Base-by-base conservation (phyloP, 352 stramenopile genomes). In the Blastocystis sp. region DNA sequence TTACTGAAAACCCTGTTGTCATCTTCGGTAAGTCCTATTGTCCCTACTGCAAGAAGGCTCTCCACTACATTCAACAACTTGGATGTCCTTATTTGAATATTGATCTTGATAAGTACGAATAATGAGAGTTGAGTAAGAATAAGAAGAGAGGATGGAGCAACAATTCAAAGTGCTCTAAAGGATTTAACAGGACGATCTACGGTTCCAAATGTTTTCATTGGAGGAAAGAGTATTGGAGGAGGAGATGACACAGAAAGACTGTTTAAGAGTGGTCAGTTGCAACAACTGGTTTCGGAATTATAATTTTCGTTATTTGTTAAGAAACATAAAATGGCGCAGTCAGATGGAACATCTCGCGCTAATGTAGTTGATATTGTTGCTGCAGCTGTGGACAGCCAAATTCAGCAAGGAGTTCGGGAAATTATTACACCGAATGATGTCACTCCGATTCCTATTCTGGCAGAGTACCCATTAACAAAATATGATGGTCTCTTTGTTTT, bases 201-300 rank as follows among this genome's bases (percentile, higher is more conserved):
- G 1, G 96, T 99, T 56, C 97, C 97, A 0, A 98, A 98, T 90
- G 95, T 99, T 48, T 99, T 98, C 91, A 95, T 99, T 69, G 95
- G 95, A 78, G 95, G 95, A 76, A 94, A 97, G 89, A 96, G 95
- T 91, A 93, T 98, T 69, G 96, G 96, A 81, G 96, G 96, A 56
- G 95, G 96, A 82, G 95, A 98, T 91, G 94, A 98, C 78, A 97
- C 95, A 4, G 93, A 97, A 79, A 92, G 91, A 44, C 92, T 97
- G 78, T 92, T 93, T 51, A 91, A 92, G 59, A 94, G 91, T 51
- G 96, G 96, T 79, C 94, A 97, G 78, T 91, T 99, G 44, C 80
- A 94, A 90, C 90, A 96, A 82, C 93, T 97, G 59, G 92, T 99
- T 17, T 33, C 40, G 7, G 66, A 51, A 27, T 57, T 78, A 51